A percentile compares a stretch with the other conserved stretches of the same genome.
Evolutionary conservation across 257 asterid genomes (phyloP).

Genomic region (Solanum arcanum): DNA sequence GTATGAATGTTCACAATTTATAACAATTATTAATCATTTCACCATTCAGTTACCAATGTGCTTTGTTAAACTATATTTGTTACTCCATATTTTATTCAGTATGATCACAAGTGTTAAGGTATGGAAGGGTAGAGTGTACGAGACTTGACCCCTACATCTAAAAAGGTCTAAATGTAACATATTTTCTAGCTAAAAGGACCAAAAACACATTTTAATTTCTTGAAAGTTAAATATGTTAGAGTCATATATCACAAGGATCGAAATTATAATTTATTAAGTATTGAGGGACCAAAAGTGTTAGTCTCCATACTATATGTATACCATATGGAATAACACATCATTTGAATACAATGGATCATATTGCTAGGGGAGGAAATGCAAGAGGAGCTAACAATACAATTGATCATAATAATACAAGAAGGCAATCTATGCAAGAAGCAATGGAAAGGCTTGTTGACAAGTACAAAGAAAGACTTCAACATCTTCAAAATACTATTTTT

Average conservation of each 20-base stretch:
- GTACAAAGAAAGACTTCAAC: constrained; percentile 8
- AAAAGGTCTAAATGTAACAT: not conserved
- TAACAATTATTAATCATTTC: not conserved
- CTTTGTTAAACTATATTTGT: not conserved
- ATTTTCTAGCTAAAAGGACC: not conserved
- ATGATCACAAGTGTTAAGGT: not conserved
- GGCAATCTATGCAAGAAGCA: constrained; percentile 2
- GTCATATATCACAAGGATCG: not conserved
- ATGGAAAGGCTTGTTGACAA: not conserved
- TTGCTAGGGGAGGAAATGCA: not conserved
- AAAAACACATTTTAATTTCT: too few species aligned
- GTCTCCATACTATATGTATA: not conserved
- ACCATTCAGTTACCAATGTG: not conserved
- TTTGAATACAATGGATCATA: not conserved
- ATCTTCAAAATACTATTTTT: constrained; percentile 6
- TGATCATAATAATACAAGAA: not conserved
- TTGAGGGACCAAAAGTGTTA: not conserved
- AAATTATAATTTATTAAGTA: not conserved
- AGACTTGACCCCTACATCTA: not conserved
- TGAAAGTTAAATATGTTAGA: too few species aligned
- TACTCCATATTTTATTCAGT: not conserved
- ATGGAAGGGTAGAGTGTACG: not conserved
- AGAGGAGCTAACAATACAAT: not conserved
- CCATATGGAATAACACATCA: not conserved
- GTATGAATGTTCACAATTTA: not conserved